A percentile compares a stretch with the other conserved stretches of the same genome.
These are phyloP conservation scores for Ascochyta pisi DNA, from an alignment of 2,329 filamentous ascomycete species.

Conservation along the genomic window DNA sequence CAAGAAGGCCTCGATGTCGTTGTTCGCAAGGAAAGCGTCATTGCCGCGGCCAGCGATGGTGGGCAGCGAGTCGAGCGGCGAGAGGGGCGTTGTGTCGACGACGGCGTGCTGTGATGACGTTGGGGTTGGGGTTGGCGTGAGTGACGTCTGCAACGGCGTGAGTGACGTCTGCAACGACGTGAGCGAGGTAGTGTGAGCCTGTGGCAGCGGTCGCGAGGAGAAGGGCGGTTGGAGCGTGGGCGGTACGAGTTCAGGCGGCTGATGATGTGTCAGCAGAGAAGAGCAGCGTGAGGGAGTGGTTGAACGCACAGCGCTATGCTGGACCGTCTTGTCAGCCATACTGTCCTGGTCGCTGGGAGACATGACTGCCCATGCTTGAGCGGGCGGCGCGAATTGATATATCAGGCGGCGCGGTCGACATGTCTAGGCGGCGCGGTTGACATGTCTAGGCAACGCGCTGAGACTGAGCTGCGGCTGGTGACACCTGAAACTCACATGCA, in stretches of 20 bases:
- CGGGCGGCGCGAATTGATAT: neutral
- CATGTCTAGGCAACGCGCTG: neutral
- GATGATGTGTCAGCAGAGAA: too few relatives aligned
- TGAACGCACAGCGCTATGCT: slow-evolving; percentile 8
- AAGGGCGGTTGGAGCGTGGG: slow-evolving; percentile 33
- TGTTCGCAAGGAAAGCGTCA: slow-evolving; percentile 30
- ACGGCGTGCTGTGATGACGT: slow-evolving; percentile 22
- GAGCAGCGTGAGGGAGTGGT: neutral
- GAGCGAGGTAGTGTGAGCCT: slow-evolving; percentile 1
- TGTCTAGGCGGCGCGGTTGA: neutral
- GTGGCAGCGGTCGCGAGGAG: slow-evolving; percentile 29
- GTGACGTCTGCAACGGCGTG: neutral
- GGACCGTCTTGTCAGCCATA: slow-evolving; percentile 27
- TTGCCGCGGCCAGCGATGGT: slow-evolving; percentile 37
- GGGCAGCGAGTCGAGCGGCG: slow-evolving; percentile 41
- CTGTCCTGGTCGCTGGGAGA: slow-evolving; percentile 5
- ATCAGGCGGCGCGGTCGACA: neutral
- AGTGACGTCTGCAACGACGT: slow-evolving; percentile 19
- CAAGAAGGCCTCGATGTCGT: slow-evolving; percentile 37
- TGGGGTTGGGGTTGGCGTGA: slow-evolving; percentile 3
- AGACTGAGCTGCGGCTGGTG: slow-evolving; percentile 4
- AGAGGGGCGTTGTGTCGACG: slow-evolving; percentile 29
- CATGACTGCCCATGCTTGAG: neutral
- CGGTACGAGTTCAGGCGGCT: too few relatives aligned
- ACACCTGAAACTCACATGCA: neutral